Evolutionary conservation across 768 basidiomycete genomes (phyloP).

Genomic region (Pulveroboletus sp.): DNA sequence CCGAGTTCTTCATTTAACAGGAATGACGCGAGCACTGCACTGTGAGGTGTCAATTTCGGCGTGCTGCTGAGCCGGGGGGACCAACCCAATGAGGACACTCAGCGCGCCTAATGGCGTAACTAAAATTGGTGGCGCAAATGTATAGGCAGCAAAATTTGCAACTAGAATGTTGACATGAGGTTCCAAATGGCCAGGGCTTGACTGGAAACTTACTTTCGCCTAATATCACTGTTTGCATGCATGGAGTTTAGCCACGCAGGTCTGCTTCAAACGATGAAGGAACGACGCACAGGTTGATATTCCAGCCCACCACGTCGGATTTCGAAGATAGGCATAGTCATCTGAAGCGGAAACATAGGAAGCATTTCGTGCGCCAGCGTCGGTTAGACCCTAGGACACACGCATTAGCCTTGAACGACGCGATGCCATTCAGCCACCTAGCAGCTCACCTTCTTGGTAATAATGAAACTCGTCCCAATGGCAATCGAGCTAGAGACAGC

Average conservation of each 20-base stretch:
- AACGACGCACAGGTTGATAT: conserved; percentile 77
- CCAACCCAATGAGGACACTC: conserved; percentile 93
- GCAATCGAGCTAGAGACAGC: conserved; percentile 80
- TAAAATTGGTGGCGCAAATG: conserved; percentile 95
- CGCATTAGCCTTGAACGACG: conserved; percentile 10
- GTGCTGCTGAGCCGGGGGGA: conserved; percentile 3
- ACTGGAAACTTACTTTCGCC: conserved; percentile 68
- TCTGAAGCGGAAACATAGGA: conserved; percentile 54
- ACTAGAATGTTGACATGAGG: conserved; percentile 35
- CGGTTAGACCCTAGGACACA: conserved; percentile 72
- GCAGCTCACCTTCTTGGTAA: conserved; percentile 88
- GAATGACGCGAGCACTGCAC: conserved; percentile 91
- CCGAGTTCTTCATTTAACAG: conserved; percentile 91
- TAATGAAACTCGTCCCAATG: conserved; percentile 96
- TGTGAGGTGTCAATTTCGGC: conserved; percentile 30
- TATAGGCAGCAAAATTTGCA: conserved; percentile 93
- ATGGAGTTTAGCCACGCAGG: conserved; percentile 5
- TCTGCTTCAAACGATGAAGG: background rate
- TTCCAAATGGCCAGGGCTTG: background rate
- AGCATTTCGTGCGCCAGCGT: conserved; percentile 59
- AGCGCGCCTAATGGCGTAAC: conserved; percentile 98
- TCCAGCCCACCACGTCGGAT: conserved; percentile 97
- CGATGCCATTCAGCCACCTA: background rate
- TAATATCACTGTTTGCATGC: conserved; percentile 65
- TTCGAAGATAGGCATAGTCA: conserved; percentile 79